These are phyloP conservation scores for Botryobasidium botryosum DNA, from an alignment of 768 basidiomycete species.

Conservation along the genomic window DNA sequence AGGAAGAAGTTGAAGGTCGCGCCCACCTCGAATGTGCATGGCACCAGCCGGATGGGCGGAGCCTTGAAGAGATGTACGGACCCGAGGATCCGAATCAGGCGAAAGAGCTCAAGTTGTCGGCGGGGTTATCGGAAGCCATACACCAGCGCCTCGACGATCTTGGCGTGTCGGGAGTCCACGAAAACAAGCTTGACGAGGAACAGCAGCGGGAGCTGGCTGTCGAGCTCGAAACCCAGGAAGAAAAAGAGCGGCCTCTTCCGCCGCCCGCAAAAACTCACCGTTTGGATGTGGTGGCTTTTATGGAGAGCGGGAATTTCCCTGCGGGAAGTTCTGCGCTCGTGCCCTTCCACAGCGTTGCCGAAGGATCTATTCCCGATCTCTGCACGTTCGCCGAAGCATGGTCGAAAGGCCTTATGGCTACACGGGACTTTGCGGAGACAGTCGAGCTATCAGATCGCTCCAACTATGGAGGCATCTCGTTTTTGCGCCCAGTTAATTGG, in stretches of 20 bases:
- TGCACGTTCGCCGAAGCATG: not conserved
- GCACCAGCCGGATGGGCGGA: slow-evolving; percentile 3
- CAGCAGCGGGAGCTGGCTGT: slow-evolving; percentile 2
- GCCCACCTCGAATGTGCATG: too few relatives aligned
- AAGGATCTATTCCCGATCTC: too few relatives aligned
- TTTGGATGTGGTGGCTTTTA: too few relatives aligned
- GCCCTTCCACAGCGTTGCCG: too few relatives aligned
- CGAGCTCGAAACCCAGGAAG: not conserved
- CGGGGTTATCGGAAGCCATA: too few relatives aligned
- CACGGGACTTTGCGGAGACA: not conserved
- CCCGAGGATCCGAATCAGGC: too few relatives aligned
- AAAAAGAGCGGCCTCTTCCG: not conserved
- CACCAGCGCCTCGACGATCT: too few relatives aligned
- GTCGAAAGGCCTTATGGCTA: not conserved
- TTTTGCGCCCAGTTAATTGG: slow-evolving; percentile 6
- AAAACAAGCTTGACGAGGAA: not conserved
- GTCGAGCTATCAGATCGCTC: not conserved
- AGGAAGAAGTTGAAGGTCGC: too few relatives aligned
- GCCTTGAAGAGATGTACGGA: slow-evolving; percentile 7
- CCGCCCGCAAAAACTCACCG: not conserved
- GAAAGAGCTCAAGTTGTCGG: too few relatives aligned
- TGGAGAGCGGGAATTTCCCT: too few relatives aligned
- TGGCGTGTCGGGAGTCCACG: too few relatives aligned
- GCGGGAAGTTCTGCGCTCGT: too few relatives aligned
- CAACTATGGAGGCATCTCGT: not conserved